Evolutionary conservation across 2,329 filamentous ascomycete genomes (phyloP).

Genomic region (Colletotrichum graminicola): DNA sequence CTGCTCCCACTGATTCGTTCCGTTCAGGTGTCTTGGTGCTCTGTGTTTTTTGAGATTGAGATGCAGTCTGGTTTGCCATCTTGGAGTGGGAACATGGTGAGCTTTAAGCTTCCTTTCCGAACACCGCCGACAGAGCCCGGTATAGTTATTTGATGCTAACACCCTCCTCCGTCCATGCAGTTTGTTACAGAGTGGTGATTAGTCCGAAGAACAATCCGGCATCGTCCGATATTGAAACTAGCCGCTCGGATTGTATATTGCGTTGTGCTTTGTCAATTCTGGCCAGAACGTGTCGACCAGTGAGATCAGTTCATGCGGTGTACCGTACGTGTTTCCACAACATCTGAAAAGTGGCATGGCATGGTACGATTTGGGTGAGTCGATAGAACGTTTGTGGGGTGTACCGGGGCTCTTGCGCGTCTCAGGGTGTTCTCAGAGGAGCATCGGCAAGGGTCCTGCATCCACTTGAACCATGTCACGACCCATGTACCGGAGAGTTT

Average conservation of each 20-base stretch:
- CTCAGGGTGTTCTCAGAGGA: slow-evolving; percentile 34
- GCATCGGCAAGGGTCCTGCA: slow-evolving; percentile 32
- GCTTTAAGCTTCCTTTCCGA: slow-evolving; percentile 32
- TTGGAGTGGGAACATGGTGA: slow-evolving; percentile 33
- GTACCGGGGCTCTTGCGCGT: slow-evolving; percentile 26
- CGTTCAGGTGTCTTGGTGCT: not conserved
- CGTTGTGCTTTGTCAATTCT: slow-evolving; percentile 25
- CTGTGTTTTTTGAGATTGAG: not conserved
- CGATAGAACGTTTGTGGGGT: slow-evolving; percentile 38
- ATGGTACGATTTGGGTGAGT: slow-evolving; percentile 37
- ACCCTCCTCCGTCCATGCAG: slow-evolving; percentile 2
- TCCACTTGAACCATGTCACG: slow-evolving; percentile 24
- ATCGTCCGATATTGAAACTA: slow-evolving; percentile 40
- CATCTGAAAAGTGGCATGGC: slow-evolving; percentile 28
- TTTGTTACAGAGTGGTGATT: slow-evolving; percentile 9
- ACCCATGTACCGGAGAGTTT: slow-evolving; percentile 33
- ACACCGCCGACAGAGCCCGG: slow-evolving; percentile 20
- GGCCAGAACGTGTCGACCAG: slow-evolving; percentile 24
- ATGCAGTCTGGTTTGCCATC: slow-evolving; percentile 26
- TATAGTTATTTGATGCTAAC: slow-evolving; percentile 34
- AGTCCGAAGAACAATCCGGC: slow-evolving; percentile 10
- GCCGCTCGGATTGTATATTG: slow-evolving; percentile 34
- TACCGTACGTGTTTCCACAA: slow-evolving; percentile 25
- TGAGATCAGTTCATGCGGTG: slow-evolving; percentile 26
- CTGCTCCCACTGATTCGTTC: slow-evolving; percentile 20